Percentiles rank a stretch among this genome's conserved stretches.
These are phyloP conservation scores for Epichloe gansuensis DNA, from an alignment of 2,329 filamentous ascomycete species.

Conservation along the genomic window DNA sequence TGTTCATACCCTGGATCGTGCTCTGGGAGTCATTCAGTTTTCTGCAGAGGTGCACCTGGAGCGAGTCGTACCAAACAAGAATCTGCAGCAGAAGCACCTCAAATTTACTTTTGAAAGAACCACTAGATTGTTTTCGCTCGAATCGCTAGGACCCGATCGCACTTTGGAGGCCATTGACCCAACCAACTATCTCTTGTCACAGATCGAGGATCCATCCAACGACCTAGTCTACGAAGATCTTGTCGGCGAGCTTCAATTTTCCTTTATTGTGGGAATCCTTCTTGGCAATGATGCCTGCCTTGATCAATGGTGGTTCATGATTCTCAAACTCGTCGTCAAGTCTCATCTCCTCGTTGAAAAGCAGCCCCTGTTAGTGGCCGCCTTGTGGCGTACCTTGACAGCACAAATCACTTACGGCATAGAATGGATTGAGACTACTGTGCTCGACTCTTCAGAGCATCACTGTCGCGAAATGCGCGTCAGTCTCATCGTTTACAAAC, in stretches of 20 bases:
- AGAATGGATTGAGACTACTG: constrained; percentile 33
- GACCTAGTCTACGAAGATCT: constrained; percentile 29
- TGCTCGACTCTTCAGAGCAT: constrained; percentile 24
- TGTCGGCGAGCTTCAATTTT: constrained; percentile 48
- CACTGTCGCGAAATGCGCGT: constrained; percentile 28
- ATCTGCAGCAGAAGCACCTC: constrained; percentile 29
- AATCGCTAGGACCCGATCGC: constrained; percentile 23
- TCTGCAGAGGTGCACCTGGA: constrained; percentile 28
- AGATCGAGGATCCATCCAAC: constrained; percentile 21
- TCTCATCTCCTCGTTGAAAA: constrained; percentile 32
- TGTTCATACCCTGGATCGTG: constrained; percentile 40
- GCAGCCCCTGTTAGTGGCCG: constrained; percentile 31
- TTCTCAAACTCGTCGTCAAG: constrained; percentile 38
- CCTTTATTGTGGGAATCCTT: constrained; percentile 44
- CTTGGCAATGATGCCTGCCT: constrained; percentile 47
- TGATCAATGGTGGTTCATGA: constrained; percentile 49
- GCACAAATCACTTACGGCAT: constrained; percentile 44
- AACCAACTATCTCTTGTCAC: constrained; percentile 31
- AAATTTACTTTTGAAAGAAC: constrained; percentile 35
- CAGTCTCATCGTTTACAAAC: constrained; percentile 42
- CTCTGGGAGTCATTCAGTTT: constrained; percentile 29
- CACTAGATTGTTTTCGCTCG: constrained; percentile 29
- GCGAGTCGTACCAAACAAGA: constrained; percentile 21
- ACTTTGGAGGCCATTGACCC: constrained; percentile 36
- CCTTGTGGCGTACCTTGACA: constrained; percentile 38